Percentiles rank a stretch among this genome's conserved stretches.
phyloP scores from a whole-genome alignment of 2,329 filamentous ascomycete genomes.

The Neonectria coccinea region DNA sequence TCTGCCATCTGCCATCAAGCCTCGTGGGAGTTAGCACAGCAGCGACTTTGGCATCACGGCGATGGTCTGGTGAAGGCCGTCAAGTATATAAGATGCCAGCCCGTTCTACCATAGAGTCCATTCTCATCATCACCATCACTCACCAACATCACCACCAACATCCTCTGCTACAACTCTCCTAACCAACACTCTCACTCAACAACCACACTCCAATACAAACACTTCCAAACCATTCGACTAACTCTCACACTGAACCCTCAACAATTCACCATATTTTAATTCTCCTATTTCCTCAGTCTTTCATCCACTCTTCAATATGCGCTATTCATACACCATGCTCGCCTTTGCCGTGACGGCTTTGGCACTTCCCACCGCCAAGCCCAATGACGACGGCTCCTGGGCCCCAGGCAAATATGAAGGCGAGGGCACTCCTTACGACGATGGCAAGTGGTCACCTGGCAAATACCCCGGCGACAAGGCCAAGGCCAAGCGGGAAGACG shows the following conservation, averaged over 20 bases:
- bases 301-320: conserved; percentile 28
- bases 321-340: conserved; percentile 38
- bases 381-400: conserved; percentile 33
- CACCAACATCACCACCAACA: background rate
- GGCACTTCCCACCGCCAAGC: conserved; percentile 37
- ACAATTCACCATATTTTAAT: background rate
- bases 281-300: background rate
- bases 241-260: conserved; percentile 5
- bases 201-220: background rate
- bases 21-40: background rate
- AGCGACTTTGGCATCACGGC: background rate
- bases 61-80: background rate
- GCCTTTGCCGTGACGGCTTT: conserved; percentile 41
- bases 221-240: background rate
- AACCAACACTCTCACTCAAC: background rate
- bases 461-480: background rate
- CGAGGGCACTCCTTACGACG: background rate
- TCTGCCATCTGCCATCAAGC: background rate
- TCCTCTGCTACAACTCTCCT: background rate
- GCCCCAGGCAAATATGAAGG: conserved; percentile 8
- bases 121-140: background rate
- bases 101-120: background rate
- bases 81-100: background rate
- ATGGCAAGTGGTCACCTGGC: conserved; percentile 10
- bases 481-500: background rate